A percentile compares a stretch with the other conserved stretches of the same genome.
Evolutionary conservation across 257 asterid genomes (phyloP).

Genomic region (Solanum appendiculatum): DNA sequence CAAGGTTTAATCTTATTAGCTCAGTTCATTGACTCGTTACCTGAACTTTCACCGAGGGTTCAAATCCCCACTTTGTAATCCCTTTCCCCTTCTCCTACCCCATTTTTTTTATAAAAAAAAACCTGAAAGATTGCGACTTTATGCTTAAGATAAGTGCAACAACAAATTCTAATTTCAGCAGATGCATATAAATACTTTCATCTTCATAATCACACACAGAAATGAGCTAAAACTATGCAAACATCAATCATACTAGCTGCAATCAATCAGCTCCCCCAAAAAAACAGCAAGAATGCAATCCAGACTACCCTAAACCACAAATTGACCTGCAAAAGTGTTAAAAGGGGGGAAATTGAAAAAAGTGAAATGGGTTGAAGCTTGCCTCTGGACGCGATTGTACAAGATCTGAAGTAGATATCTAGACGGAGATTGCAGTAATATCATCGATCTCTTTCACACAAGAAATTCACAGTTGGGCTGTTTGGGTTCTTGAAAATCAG

Average conservation of each 20-base stretch:
- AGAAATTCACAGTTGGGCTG: not conserved
- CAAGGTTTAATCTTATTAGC: not conserved
- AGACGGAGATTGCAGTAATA: conserved; percentile 78
- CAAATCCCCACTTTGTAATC: not conserved
- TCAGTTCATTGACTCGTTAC: not conserved
- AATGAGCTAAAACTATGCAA: not conserved
- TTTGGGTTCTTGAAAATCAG: not conserved
- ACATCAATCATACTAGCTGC: not conserved
- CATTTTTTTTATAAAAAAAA: not conserved
- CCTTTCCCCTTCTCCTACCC: not conserved
- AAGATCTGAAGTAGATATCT: conserved; percentile 88
- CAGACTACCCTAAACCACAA: not conserved
- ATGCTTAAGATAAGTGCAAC: not conserved
- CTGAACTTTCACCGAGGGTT: not conserved
- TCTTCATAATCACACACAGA: not conserved
- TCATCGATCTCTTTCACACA: conserved; percentile 31
- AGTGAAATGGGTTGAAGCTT: conserved; percentile 11
- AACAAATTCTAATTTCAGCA: not conserved
- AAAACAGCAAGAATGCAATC: not conserved
- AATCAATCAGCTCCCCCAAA: not conserved
- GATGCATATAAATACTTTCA: not conserved
- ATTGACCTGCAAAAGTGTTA: not conserved
- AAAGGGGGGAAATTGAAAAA: not conserved
- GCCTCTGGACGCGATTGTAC: conserved; percentile 71
- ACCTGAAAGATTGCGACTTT: not conserved